Conservation (phyloP, 2,329 filamentous ascomycete species). For the Cytospora mali region DNA sequence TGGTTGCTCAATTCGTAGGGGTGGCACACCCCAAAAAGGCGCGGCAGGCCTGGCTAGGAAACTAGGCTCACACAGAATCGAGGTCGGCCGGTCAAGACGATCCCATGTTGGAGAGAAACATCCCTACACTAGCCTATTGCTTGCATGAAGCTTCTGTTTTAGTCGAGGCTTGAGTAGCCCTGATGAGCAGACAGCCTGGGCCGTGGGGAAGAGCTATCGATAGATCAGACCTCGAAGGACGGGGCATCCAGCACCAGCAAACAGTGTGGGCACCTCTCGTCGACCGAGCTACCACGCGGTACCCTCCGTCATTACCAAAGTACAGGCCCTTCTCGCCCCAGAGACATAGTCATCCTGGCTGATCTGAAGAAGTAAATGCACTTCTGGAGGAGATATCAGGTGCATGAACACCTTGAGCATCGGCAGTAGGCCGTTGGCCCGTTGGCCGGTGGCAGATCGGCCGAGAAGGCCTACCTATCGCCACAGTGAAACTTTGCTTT, state of each 20-base stretch:
- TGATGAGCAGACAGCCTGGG: slow-evolving; percentile 15
- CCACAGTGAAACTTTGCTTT: slow-evolving; percentile 18
- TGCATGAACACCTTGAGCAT: slow-evolving; percentile 15
- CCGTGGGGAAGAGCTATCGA: slow-evolving; percentile 20
- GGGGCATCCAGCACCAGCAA: slow-evolving; percentile 11
- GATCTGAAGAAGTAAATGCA: slow-evolving; percentile 20
- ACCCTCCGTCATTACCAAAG: slow-evolving; percentile 12
- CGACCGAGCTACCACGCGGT: slow-evolving; percentile 8
- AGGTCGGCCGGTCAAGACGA: slow-evolving; percentile 23
- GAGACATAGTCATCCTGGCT: slow-evolving; percentile 14
- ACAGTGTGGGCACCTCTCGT: slow-evolving; percentile 9
- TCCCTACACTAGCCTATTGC: slow-evolving; percentile 29
- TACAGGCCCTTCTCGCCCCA: slow-evolving; percentile 5
- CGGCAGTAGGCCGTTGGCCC: slow-evolving; percentile 11
- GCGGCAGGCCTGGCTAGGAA: slow-evolving; percentile 19
- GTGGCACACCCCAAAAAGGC: slow-evolving; percentile 25
- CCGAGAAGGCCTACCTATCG: not conserved
- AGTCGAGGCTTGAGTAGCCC: slow-evolving; percentile 19
- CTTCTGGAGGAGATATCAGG: slow-evolving; percentile 15
- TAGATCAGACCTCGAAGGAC: slow-evolving; percentile 11
- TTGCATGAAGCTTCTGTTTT: slow-evolving; percentile 30
- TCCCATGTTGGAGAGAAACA: slow-evolving; percentile 26
- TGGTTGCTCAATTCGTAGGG: slow-evolving; percentile 27
- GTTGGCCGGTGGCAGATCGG: slow-evolving; percentile 19
- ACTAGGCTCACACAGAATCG: slow-evolving; percentile 17